Evolutionary conservation across 768 basidiomycete genomes (phyloP).

Genomic region (Amanita jacksonii): DNA sequence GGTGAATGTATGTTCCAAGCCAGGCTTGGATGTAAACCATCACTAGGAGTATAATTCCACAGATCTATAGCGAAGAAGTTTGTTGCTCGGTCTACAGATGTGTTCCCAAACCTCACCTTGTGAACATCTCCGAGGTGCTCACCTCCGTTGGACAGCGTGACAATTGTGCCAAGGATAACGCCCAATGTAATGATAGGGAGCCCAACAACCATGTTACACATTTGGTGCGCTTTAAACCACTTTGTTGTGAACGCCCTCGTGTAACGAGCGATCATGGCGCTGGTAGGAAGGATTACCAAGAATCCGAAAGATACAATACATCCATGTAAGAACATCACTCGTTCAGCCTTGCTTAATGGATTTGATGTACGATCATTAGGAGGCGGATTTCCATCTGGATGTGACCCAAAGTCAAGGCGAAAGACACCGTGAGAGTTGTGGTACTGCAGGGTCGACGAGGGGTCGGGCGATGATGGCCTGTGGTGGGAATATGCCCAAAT

Average conservation of each 20-base stretch:
- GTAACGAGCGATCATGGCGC: slow-evolving; percentile 45
- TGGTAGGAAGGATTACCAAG: slow-evolving; percentile 44
- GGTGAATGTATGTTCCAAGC: slow-evolving; percentile 46
- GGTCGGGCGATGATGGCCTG: slow-evolving; percentile 12
- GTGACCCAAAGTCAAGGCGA: slow-evolving; percentile 24
- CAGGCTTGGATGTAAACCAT: slow-evolving; percentile 42
- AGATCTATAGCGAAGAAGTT: slow-evolving; percentile 26
- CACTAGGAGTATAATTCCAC: slow-evolving; percentile 40
- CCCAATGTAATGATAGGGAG: slow-evolving; percentile 40
- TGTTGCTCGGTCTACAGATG: background rate
- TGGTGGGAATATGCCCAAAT: slow-evolving; percentile 32
- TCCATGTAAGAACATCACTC: slow-evolving; percentile 43
- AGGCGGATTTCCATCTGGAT: slow-evolving; percentile 9
- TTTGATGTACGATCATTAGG: background rate
- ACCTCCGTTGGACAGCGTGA: slow-evolving; percentile 31
- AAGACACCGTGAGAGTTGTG: slow-evolving; percentile 27
- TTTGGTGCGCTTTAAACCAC: slow-evolving; percentile 52
- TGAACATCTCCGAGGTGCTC: slow-evolving; percentile 39
- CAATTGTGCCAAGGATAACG: slow-evolving; percentile 37
- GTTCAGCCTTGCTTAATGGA: slow-evolving; percentile 17
- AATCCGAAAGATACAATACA: slow-evolving; percentile 44
- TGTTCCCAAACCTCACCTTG: slow-evolving; percentile 23
- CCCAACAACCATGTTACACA: slow-evolving; percentile 38
- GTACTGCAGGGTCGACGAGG: slow-evolving; percentile 21
- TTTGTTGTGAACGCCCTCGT: slow-evolving; percentile 36